phyloP scores from a whole-genome alignment of 768 basidiomycete species.

The Suillus fuscotomentosus region DNA sequence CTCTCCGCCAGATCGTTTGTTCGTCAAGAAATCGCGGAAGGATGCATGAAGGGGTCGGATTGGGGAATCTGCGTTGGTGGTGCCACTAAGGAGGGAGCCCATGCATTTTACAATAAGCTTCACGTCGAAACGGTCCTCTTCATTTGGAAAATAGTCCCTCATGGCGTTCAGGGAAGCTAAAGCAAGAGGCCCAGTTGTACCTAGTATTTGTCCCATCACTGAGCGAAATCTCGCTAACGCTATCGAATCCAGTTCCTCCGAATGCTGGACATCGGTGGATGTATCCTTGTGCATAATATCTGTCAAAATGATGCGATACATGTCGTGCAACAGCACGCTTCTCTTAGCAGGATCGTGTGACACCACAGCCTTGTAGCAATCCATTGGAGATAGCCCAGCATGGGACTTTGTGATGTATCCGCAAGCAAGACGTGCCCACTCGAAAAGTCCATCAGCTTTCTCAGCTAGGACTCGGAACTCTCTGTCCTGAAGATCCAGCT shows the following conservation, averaged over 20 bases:
- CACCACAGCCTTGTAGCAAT: background rate
- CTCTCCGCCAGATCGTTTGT: slow-evolving; percentile 8
- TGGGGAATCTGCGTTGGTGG: background rate
- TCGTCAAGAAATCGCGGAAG: slow-evolving; percentile 25
- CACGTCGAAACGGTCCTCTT: background rate
- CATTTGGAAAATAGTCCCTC: background rate
- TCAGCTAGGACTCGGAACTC: background rate
- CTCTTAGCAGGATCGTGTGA: background rate
- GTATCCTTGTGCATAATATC: background rate
- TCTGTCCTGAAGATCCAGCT: background rate
- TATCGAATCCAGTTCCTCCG: background rate
- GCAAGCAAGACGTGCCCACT: slow-evolving; percentile 8
- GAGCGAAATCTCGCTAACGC: background rate
- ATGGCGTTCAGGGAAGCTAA: background rate
- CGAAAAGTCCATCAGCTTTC: slow-evolving; percentile 7
- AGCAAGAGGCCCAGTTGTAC: slow-evolving; percentile 4
- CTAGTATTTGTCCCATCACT: slow-evolving; percentile 2
- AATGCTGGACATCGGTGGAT: too few relatives aligned
- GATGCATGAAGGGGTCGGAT: slow-evolving; percentile 26
- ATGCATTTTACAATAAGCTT: slow-evolving; percentile 1
- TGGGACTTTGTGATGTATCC: background rate
- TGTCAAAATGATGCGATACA: slow-evolving; percentile 7
- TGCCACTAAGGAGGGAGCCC: slow-evolving; percentile 11
- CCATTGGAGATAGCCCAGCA: background rate
- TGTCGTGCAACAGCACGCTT: background rate